Base-by-base conservation (phyloP, 176 grass and related monocot species). In the Zea mays region DNA sequence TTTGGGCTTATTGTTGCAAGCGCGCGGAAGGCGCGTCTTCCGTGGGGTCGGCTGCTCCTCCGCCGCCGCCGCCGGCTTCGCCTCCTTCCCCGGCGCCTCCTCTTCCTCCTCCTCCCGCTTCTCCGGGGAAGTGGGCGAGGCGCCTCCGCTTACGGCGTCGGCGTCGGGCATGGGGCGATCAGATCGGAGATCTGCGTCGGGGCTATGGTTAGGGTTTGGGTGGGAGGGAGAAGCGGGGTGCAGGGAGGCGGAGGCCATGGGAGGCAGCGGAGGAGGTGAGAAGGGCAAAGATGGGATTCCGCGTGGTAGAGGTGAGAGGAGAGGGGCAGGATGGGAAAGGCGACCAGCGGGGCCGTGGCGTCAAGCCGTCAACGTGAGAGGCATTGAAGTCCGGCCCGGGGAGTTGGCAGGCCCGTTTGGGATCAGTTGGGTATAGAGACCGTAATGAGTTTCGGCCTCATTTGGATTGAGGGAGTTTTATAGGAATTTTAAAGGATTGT, bases 21-120 rank as follows among this genome's bases (percentile, higher is more conserved):
- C 92, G 35, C 96, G 92, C 3, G 96, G 92, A 27, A 98, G 82
- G 19, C 96, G 80, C 54, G 76, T 75, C 64, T 92, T 92, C 35
- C 88, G 67, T 40, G 82, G 88, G 7, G 85, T 19, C 49, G 64
- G 87, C 33, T 74, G 57, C 33, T 67, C 65, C 56, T 72, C 74
- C 36, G 45, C 68, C 68, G 33, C 38, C 50, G 42, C 35, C 33
- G 50, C 35, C 15, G 34, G 64, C 52, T 49, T 37, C 78, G 42
- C 75, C 69, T 34, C 38, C 46, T 66, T 52, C 71, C 16, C 36
- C 39, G 49, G 39, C n/a, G 38, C 27, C 45, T 3, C 67, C 43
- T 46, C 66, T 1, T 81, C 79, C 38, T 60, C 52, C 54, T 43
- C 72, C 20, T 58, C 72, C 46, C 49, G 84, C 57, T 73, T 54